Conservation (phyloP, 176 grass and related monocot genomes). For the Phyllostachys edulis region DNA sequence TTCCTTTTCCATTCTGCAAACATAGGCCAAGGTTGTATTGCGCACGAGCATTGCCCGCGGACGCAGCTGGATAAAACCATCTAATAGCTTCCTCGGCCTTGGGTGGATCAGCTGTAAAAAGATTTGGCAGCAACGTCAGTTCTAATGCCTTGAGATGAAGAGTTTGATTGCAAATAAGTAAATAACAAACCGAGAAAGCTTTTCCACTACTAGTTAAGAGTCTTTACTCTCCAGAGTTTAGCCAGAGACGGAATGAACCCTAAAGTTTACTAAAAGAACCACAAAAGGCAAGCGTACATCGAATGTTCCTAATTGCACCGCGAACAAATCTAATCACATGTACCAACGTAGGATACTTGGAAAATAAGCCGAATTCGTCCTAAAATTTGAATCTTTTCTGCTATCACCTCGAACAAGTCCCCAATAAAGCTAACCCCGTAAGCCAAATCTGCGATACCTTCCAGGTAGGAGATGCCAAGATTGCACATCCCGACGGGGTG, state of each 20-base stretch:
- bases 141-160: background rate
- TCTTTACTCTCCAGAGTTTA: background rate
- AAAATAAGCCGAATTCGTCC: slow-evolving; percentile 2
- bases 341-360: background rate
- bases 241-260: background rate
- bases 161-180: background rate
- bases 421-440: background rate
- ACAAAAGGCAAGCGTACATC: background rate
- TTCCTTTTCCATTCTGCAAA: slow-evolving; percentile 62
- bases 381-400: background rate
- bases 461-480: slow-evolving; percentile 63
- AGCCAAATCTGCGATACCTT: slow-evolving; percentile 45
- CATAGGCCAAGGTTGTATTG: slow-evolving; percentile 77
- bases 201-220: background rate
- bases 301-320: background rate
- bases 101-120: slow-evolving; percentile 52
- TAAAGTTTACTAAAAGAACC: background rate
- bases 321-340: background rate
- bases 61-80: slow-evolving; percentile 69
- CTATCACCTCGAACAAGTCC: slow-evolving; percentile 3
- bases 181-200: background rate
- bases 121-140: slow-evolving; percentile 30
- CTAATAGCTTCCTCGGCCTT: slow-evolving; percentile 53
- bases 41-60: slow-evolving; percentile 54
- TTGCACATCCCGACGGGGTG: slow-evolving; percentile 69